Evolutionary conservation across 2,329 filamentous ascomycete genomes (phyloP).

Genomic region (Ceratocystis harringtonii): DNA sequence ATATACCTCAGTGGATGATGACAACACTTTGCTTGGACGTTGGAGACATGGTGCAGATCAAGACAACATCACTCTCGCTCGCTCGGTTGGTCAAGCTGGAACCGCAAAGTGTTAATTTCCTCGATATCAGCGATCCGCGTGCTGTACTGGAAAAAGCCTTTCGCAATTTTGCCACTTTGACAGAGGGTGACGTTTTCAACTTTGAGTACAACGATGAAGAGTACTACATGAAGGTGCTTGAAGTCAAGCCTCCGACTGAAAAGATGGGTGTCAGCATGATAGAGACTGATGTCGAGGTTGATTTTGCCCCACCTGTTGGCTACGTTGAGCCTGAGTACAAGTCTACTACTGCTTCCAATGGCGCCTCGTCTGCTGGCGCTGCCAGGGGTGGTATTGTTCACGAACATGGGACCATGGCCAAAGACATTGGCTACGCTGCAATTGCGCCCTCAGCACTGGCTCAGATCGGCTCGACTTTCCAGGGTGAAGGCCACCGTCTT

Average conservation of each 20-base stretch:
- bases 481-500: constrained; percentile 67
- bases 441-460: constrained; percentile 66
- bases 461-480: constrained; percentile 61
- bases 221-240: constrained; percentile 84
- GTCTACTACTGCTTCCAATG: constrained; percentile 36
- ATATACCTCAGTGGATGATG: constrained; percentile 97
- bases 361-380: constrained; percentile 37
- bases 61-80: constrained; percentile 80
- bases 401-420: constrained; percentile 83
- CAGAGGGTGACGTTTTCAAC: constrained; percentile 86
- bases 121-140: constrained; percentile 94
- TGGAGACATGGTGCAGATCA: constrained; percentile 87
- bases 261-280: constrained; percentile 85
- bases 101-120: constrained; percentile 80
- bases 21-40: constrained; percentile 76
- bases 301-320: constrained; percentile 85
- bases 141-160: constrained; percentile 94
- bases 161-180: constrained; percentile 85
- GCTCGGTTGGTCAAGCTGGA: constrained; percentile 93
- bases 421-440: constrained; percentile 88
- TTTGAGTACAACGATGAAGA: constrained; percentile 93
- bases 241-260: constrained; percentile 73
- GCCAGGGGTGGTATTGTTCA: constrained; percentile 54
- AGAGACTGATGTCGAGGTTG: constrained; percentile 90
- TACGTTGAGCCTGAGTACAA: constrained; percentile 72